Conservation (phyloP, 495 filamentous ascomycete species). For the Copromyces sp. region DNA sequence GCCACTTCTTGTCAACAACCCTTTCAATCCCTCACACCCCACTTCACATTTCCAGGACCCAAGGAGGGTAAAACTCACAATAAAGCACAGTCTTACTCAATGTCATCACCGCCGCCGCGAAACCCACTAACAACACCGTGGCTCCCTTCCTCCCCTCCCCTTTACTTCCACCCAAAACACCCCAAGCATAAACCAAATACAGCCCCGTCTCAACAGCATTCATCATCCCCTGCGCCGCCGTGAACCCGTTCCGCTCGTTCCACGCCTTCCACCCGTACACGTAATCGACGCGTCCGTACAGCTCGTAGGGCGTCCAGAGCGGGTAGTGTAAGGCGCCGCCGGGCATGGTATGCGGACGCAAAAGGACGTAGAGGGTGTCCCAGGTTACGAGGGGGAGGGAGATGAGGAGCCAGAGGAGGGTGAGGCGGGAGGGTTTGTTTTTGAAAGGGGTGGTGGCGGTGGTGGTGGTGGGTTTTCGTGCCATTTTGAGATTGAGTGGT, state of each 20-base stretch:
- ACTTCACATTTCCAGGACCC: background rate
- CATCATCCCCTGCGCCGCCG: slow-evolving; percentile 60
- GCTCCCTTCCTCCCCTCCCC: slow-evolving; percentile 51
- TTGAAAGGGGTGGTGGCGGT: background rate
- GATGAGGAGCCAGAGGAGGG: slow-evolving; percentile 63
- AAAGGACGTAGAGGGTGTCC: slow-evolving; percentile 73
- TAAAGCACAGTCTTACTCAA: slow-evolving; percentile 82
- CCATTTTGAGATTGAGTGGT: background rate
- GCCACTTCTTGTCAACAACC: background rate
- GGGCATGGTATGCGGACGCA: slow-evolving; percentile 77
- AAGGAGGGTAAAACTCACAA: slow-evolving; percentile 42
- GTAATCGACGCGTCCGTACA: slow-evolving; percentile 74
- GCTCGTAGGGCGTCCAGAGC: slow-evolving; percentile 68
- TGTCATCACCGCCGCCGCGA: slow-evolving; percentile 66
- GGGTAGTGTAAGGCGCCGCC: slow-evolving; percentile 66
- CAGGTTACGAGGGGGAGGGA: slow-evolving; percentile 77
- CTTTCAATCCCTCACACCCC: background rate
- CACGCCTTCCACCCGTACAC: slow-evolving; percentile 77
- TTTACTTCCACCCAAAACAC: slow-evolving; percentile 26
- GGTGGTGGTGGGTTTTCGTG: background rate
- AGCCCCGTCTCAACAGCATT: slow-evolving; percentile 64
- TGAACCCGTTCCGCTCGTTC: slow-evolving; percentile 64
- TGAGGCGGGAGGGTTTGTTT: slow-evolving; percentile 47
- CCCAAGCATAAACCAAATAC: slow-evolving; percentile 56
- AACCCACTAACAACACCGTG: slow-evolving; percentile 56